Evolutionary conservation across 208 protist genomes (phyloP).

Genomic region (Trypanosoma platydactyli): DNA sequence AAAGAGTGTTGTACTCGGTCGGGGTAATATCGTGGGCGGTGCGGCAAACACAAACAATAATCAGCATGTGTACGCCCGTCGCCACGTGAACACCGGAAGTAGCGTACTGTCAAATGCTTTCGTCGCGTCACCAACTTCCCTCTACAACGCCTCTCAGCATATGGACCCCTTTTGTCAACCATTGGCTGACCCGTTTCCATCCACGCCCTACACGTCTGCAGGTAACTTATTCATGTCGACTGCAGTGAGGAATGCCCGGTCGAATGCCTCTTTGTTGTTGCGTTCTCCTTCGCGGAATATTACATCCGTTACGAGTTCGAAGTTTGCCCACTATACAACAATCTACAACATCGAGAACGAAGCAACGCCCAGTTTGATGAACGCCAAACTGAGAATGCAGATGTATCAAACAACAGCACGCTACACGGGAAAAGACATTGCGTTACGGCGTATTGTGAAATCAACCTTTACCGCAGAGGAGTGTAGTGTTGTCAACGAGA

Average conservation of each 20-base stretch:
- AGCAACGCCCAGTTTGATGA: conserved; percentile 51
- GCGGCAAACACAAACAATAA: conserved; percentile 3
- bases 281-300: conserved; percentile 53
- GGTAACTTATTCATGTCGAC: conserved; percentile 75
- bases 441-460: conserved; percentile 75
- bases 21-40: conserved; percentile 18
- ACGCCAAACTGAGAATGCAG: conserved; percentile 67
- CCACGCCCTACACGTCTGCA: conserved; percentile 78
- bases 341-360: conserved; percentile 87
- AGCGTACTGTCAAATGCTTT: conserved; percentile 19
- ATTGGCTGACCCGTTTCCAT: conserved; percentile 69
- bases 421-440: conserved; percentile 74
- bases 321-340: conserved; percentile 85
- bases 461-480: conserved; percentile 45
- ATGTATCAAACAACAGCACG: conserved; percentile 77
- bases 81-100: conserved; percentile 21
- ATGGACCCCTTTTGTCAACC: conserved; percentile 65
- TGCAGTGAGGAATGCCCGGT: conserved; percentile 50
- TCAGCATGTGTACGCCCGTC: conserved; percentile 25
- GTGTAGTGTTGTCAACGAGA: conserved; percentile 51
- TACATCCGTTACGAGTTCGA: conserved; percentile 78
- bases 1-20: conserved; percentile 21
- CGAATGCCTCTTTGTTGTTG: conserved; percentile 66
- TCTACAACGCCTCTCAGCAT: conserved; percentile 71
- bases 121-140: conserved; percentile 21